Percentiles rank a stretch among this genome's conserved stretches.
phyloP scores from a whole-genome alignment of 805 yeast species.

The Candida caryicola region DNA sequence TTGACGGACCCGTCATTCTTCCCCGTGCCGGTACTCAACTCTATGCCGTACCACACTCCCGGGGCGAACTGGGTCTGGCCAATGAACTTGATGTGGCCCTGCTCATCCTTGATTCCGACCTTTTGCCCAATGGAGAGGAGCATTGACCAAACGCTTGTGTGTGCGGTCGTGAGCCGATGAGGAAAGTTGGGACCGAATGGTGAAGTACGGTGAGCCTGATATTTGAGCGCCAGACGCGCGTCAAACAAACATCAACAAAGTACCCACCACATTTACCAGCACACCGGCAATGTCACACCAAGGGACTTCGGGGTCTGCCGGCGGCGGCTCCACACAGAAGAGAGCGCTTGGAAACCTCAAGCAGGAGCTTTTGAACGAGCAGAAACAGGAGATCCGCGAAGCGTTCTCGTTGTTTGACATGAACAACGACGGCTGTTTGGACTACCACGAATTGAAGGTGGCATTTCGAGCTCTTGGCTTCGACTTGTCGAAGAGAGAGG shows the following conservation, averaged over 20 bases:
- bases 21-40: conserved; percentile 39
- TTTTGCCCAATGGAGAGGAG: conserved; percentile 20
- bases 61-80: conserved; percentile 59
- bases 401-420: conserved; percentile 90
- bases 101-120: conserved; percentile 36
- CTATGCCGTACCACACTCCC: conserved; percentile 55
- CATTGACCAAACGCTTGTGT: conserved; percentile 1
- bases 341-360: conserved; percentile 44
- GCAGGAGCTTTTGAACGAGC: conserved; percentile 75
- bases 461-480: conserved; percentile 94
- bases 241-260: background rate
- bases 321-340: conserved; percentile 9
- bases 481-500: conserved; percentile 72
- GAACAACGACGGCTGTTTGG: conserved; percentile 86
- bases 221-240: no score
- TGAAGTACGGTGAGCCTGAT: no score
- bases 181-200: no score
- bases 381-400: conserved; percentile 86
- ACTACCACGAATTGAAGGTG: conserved; percentile 90
- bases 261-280: conserved; percentile 6
- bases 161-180: background rate
- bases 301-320: conserved; percentile 2
- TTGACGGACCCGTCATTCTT: conserved; percentile 50
- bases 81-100: conserved; percentile 47
- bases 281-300: conserved; percentile 7